phyloP scores from a whole-genome alignment of 2,329 filamentous ascomycete genomes.

The Arthrobotrys musiformis region DNA sequence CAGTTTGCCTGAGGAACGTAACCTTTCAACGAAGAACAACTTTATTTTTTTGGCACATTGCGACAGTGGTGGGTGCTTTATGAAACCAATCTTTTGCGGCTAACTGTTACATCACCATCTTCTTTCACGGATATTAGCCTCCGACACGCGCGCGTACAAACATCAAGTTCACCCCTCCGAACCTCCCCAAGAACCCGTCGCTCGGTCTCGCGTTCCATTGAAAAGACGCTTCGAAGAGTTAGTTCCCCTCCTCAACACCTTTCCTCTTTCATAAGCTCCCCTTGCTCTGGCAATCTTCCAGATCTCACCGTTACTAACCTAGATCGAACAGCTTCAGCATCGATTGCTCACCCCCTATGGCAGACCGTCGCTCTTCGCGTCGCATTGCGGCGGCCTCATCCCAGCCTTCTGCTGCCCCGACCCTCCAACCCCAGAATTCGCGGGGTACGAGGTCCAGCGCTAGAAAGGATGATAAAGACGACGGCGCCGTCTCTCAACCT shows the following conservation, averaged over 20 bases:
- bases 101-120: slow-evolving; percentile 21
- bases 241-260: slow-evolving; percentile 11
- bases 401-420: slow-evolving; percentile 28
- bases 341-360: slow-evolving; percentile 27
- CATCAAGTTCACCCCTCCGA: slow-evolving; percentile 18
- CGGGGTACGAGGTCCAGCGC: slow-evolving; percentile 35
- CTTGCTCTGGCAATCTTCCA: background rate
- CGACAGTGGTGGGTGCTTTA: slow-evolving; percentile 4
- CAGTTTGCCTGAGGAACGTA: slow-evolving; percentile 11
- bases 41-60: slow-evolving; percentile 2
- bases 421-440: slow-evolving; percentile 18
- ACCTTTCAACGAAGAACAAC: background rate
- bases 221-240: slow-evolving; percentile 48
- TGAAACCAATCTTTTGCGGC: slow-evolving; percentile 23
- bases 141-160: slow-evolving; percentile 54
- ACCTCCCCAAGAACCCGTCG: slow-evolving; percentile 15
- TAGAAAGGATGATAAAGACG: slow-evolving; percentile 34
- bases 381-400: slow-evolving; percentile 46
- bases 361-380: slow-evolving; percentile 53
- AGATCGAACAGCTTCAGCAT: slow-evolving; percentile 32
- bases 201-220: slow-evolving; percentile 29
- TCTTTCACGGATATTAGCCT: slow-evolving; percentile 23
- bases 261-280: background rate
- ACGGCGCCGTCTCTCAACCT: slow-evolving; percentile 20
- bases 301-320: background rate